Evolutionary conservation across 129 eudicot species (phyloP).

Genomic region (Heracleum sosnowskyi): DNA sequence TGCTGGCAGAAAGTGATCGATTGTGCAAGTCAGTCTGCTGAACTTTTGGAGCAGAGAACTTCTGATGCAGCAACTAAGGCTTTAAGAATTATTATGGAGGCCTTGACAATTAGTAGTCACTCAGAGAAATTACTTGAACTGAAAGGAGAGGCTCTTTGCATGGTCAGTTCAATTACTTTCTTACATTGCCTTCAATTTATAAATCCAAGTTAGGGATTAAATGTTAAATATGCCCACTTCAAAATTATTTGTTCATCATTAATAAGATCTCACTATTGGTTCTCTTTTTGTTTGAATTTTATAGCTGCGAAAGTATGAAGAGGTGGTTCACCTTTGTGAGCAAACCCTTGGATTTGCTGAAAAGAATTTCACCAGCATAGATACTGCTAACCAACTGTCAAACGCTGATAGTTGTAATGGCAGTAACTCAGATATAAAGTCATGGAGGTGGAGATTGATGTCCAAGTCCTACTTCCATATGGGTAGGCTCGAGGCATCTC

Average conservation of each 20-base stretch:
- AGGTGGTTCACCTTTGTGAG: conserved; percentile 73
- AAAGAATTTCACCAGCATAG: conserved; percentile 40
- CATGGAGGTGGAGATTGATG: conserved; percentile 76
- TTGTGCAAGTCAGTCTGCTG: conserved; percentile 36
- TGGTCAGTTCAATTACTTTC: conserved; percentile 38
- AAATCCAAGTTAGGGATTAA: neutral
- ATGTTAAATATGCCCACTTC: neutral
- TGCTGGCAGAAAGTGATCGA: conserved; percentile 60
- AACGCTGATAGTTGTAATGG: conserved; percentile 22
- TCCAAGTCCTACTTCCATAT: conserved; percentile 59
- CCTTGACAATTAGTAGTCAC: conserved; percentile 62
- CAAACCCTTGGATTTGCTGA: conserved; percentile 64
- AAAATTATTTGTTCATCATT: neutral
- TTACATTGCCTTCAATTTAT: neutral
- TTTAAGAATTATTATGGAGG: conserved; percentile 48
- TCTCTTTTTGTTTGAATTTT: conserved; percentile 13
- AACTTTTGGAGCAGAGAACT: conserved; percentile 63
- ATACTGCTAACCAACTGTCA: conserved; percentile 12
- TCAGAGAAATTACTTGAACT: conserved; percentile 68
- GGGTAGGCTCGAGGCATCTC: conserved; percentile 84
- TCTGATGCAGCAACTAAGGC: conserved; percentile 51
- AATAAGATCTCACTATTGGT: conserved; percentile 9
- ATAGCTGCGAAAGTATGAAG: conserved; percentile 72
- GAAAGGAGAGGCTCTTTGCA: conserved; percentile 80
- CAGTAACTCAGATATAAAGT: conserved; percentile 21